Percentiles rank a stretch among this genome's conserved stretches.
Conservation (phyloP, 768 basidiomycete species). For the Mycena venus region DNA sequence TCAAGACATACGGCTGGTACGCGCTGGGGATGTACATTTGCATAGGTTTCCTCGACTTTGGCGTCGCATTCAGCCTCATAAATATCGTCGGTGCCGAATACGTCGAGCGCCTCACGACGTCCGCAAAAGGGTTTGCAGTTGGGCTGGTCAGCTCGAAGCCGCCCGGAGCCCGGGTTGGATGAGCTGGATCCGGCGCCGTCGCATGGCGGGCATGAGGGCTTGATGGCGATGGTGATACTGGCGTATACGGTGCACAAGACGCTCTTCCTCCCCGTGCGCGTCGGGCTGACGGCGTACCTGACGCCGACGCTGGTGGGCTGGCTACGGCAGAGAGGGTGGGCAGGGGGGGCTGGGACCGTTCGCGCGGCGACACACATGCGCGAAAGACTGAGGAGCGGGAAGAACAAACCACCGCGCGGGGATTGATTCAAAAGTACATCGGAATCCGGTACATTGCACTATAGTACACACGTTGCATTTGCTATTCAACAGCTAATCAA, state of each 20-base stretch:
- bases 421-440: constrained; percentile 35
- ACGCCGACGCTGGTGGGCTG: constrained; percentile 91
- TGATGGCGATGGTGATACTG: constrained; percentile 93
- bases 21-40: constrained; percentile 91
- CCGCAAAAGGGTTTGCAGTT: constrained; percentile 64
- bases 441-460: not conserved
- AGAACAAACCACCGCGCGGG: constrained; percentile 39
- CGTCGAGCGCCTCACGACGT: constrained; percentile 76
- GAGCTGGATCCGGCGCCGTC: constrained; percentile 63
- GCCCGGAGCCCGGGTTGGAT: constrained; percentile 75
- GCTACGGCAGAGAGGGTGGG: constrained; percentile 88
- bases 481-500: constrained; percentile 21
- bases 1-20: constrained; percentile 96
- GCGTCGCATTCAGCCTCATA: constrained; percentile 86
- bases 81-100: constrained; percentile 92
- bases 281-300: constrained; percentile 88
- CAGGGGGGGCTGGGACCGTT: constrained; percentile 75
- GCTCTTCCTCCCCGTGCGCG: constrained; percentile 87
- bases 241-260: constrained; percentile 99
- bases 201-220: constrained; percentile 70
- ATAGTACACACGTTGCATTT: constrained; percentile 25
- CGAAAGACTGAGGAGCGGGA: constrained; percentile 57
- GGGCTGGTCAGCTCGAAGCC: constrained; percentile 65
- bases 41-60: constrained; percentile 84
- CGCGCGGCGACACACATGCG: constrained; percentile 71